Base-by-base conservation (phyloP, 1,284 basidiomycete genomes). In the Golubevia pallescens region DNA sequence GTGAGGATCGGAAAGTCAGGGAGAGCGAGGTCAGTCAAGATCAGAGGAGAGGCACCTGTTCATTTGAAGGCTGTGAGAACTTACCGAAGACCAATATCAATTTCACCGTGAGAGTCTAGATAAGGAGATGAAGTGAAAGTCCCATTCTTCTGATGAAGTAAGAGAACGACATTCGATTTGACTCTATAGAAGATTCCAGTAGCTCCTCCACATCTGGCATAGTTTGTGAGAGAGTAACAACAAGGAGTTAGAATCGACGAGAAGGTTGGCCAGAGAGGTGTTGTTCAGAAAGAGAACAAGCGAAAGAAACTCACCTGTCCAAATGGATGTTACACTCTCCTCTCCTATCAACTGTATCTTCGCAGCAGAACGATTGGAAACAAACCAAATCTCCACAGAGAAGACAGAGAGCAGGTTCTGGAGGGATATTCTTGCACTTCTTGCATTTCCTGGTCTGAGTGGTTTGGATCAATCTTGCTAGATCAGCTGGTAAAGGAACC, bases 261-360 rank as follows among this genome's bases (percentile, higher is more conserved):
- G n/a, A n/a, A n/a, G n/a, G n/a, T n/a, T n/a, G n/a, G n/a, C n/a
- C n/a, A n/a, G n/a, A n/a, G n/a, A n/a, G n/a, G n/a, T n/a, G n/a
- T n/a, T n/a, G n/a, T n/a, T n/a, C n/a, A n/a, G n/a, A n/a, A n/a
- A n/a, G n/a, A n/a, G n/a, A n/a, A n/a, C n/a, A n/a, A n/a, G n/a
- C n/a, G n/a, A 34, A 66, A 53, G 57, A 62, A 13, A 90, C 94
- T 86, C 85, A 97, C 93, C 93, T 92, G 88, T 94, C 89, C 73
- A 92, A 93, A 86, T 99, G 97, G 88, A 93, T 90, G 86, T 98
- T 99, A 86, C 96, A 98, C 85, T 99, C 97, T 71, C 89, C 87
- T 62, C 89, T 87, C 54, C 87, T 88, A 57, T 88, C 86, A 54
- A 93, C 92, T 23, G 87, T 79, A 75, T 95, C 93, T 74, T 89